A percentile compares a stretch with the other conserved stretches of the same genome.
Evolutionary conservation across 2,329 filamentous ascomycete species (phyloP).

Genomic region (Pseudocercospora macadamiae): DNA sequence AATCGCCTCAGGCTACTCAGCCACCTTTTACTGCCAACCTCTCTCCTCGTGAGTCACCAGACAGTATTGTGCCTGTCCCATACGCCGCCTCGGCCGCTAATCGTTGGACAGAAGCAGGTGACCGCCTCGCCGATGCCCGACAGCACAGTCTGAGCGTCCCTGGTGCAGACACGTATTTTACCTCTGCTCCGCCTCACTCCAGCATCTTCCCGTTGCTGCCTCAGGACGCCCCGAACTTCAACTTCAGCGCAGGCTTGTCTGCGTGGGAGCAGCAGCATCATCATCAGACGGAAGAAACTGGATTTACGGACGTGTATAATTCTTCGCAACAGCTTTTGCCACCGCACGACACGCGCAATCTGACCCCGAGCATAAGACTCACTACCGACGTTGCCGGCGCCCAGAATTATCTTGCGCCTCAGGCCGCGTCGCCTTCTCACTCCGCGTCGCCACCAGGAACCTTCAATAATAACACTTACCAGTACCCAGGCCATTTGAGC

Average conservation of each 20-base stretch:
- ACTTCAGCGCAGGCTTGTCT: not conserved
- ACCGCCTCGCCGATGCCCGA: not conserved
- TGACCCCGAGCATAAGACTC: constrained; percentile 30
- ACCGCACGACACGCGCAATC: not conserved
- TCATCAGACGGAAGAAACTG: not conserved
- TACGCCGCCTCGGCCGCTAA: not conserved
- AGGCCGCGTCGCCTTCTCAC: constrained; percentile 26
- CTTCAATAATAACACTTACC: constrained; percentile 17
- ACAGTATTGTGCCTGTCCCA: constrained; percentile 1
- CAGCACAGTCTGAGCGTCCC: not conserved
- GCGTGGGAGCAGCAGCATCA: not conserved
- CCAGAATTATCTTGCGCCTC: constrained; percentile 29
- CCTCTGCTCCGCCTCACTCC: not conserved
- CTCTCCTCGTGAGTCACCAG: constrained; percentile 1
- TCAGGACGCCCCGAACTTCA: constrained; percentile 4
- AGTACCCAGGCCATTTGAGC: constrained; percentile 9
- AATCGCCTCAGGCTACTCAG: not conserved
- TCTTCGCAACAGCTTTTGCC: not conserved
- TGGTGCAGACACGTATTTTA: constrained; percentile 1
- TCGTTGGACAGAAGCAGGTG: not conserved
- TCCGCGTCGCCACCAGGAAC: constrained; percentile 25
- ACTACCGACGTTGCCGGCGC: constrained; percentile 21
- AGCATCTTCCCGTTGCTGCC: constrained; percentile 1
- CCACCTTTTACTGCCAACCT: not conserved
- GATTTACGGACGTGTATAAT: not conserved